Conservation (phyloP, 768 basidiomycete species). For the Hemileccinum impolitum region DNA sequence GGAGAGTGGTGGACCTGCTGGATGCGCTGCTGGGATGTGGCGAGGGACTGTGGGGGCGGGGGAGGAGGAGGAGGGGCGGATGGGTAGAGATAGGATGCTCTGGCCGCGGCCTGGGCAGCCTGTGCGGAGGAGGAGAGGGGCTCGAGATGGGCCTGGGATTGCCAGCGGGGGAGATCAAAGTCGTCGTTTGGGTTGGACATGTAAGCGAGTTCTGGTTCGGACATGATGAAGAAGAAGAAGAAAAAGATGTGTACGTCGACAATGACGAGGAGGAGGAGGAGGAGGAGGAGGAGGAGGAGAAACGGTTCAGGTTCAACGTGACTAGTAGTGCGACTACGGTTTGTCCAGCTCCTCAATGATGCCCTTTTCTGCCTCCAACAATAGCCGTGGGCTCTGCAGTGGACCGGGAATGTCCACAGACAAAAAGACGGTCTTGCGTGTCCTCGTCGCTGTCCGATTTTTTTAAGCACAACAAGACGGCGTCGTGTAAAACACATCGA, state of each 20-base stretch:
- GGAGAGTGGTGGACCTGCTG: slow-evolving; percentile 50
- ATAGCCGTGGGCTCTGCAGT: slow-evolving; percentile 32
- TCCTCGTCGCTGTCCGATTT: slow-evolving; percentile 56
- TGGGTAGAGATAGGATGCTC: slow-evolving; percentile 53
- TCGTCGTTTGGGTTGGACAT: slow-evolving; percentile 77
- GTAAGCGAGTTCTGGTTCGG: slow-evolving; percentile 71
- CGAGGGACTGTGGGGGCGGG: slow-evolving; percentile 45
- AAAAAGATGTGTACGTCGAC: slow-evolving; percentile 11
- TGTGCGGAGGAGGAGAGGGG: slow-evolving; percentile 57
- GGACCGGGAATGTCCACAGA: slow-evolving; percentile 55
- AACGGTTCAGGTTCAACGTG: too few species aligned
- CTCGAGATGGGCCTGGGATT: slow-evolving; percentile 44
- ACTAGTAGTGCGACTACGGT: too few species aligned
- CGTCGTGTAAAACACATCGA: too few species aligned
- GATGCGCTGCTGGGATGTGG: slow-evolving; percentile 42
- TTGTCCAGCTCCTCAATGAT: slow-evolving; percentile 40
- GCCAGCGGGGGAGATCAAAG: slow-evolving; percentile 68
- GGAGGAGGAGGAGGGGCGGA: slow-evolving; percentile 41
- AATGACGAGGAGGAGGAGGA: slow-evolving; percentile 17
- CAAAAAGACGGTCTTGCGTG: slow-evolving; percentile 67
- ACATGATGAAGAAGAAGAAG: slow-evolving; percentile 44
- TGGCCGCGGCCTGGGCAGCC: slow-evolving; percentile 46
- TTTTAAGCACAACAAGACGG: too few species aligned
- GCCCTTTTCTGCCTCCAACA: slow-evolving; percentile 59
- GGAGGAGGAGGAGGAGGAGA: too few species aligned